Evolutionary conservation across 305 asterid genomes (phyloP), one percentile per base, ranked within the genome.

Genomic region (Ilex paraguariensis): DNA sequence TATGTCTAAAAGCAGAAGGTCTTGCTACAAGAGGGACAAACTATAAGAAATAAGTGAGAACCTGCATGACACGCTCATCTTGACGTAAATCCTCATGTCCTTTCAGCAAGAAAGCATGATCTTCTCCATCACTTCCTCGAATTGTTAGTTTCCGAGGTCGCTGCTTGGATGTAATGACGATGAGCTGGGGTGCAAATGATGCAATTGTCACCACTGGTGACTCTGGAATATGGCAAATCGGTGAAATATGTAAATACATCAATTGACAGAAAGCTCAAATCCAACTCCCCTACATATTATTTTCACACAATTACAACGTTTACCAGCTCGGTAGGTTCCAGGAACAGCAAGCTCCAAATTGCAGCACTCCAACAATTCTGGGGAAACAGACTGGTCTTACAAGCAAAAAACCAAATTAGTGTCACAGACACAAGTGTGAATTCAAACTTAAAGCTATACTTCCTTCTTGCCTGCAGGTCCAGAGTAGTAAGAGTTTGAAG

Each of bases 61-160:
- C 99, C 99, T 94, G 99, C 99, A 94, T 94, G 68, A 94, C 99
- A 65, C 99, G 99, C 80, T 94, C 99, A 79, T 94, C 98, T 75
- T 94, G 99, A 66, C 99, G 98, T 61, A 94, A 81, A 74, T 94
- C 99, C 78, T 94, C 99, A 70, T 94, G 98, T 65, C 98, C 99
- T 76, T 94, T 94, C 64, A 94, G 82, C 83, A 94, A 75, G 75
- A 94, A 94, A 66, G 99, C 96, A 76, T 94, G 77, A 68, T 90
- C 99, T 72, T 90, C 87, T 65, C 98, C 99, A 70, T 94, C 95
- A 79, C 95, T 94, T 57, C 99, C 98, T 67, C 81, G 81, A 63
- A 94, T 94, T 45, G 99, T 88, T 87, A 90, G 80, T 85, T 88
- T 94, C 63, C 99, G 91, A 52, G 99, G 99, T 33, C 99, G 90